These are phyloP conservation scores for Aspergillus sp. DNA, from an alignment of 2,329 filamentous ascomycete species.

Conservation along the genomic window DNA sequence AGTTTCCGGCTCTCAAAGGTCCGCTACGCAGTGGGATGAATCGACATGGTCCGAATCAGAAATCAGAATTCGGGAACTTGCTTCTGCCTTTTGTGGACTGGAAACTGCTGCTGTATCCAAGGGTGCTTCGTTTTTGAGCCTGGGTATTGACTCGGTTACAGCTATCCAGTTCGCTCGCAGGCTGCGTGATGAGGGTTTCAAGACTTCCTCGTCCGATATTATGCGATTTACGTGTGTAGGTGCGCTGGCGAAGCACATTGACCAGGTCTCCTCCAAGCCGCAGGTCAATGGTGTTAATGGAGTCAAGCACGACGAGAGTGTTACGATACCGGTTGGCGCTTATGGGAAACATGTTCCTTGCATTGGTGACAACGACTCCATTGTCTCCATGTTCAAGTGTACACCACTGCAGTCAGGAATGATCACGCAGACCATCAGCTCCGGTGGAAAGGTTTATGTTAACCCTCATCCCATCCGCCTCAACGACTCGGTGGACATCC, in stretches of 20 bases:
- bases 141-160: conserved; percentile 35
- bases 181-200: conserved; percentile 27
- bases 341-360: conserved; percentile 19
- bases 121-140: conserved; percentile 32
- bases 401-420: conserved; percentile 83
- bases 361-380: conserved; percentile 18
- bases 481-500: conserved; percentile 41
- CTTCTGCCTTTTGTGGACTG: conserved; percentile 26
- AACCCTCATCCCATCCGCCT: conserved; percentile 67
- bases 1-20: not conserved
- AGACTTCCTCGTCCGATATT: conserved; percentile 35
- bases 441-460: conserved; percentile 63
- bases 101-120: conserved; percentile 24
- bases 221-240: conserved; percentile 35
- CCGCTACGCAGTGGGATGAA: conserved; percentile 19
- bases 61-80: conserved; percentile 22
- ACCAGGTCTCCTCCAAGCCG: conserved; percentile 4
- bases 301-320: not conserved
- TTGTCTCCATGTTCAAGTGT: conserved; percentile 49
- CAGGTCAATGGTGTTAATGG: conserved; percentile 14
- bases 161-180: conserved; percentile 34
- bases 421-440: conserved; percentile 66
- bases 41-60: conserved; percentile 24
- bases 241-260: conserved; percentile 23
- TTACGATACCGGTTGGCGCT: conserved; percentile 1